Base-by-base conservation (phyloP, 257 asterid genomes). In the Orobanche coerulescens region DNA sequence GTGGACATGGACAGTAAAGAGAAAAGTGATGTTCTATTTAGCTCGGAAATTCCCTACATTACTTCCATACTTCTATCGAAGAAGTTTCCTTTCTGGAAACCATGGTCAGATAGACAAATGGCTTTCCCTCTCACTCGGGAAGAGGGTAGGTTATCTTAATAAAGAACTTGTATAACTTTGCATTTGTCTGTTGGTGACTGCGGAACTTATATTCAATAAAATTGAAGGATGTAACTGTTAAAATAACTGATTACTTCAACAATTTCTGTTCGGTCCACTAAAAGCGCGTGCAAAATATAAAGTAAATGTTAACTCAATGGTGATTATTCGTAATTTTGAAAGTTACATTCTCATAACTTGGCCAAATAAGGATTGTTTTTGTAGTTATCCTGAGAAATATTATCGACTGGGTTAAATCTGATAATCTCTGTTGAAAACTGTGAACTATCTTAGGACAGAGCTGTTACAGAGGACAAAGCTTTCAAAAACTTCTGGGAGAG, bases 41-140 rank as follows among this genome's bases (percentile, higher is more conserved):
- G 95, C 94, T 65, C 83, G 83, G 59, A 88, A 83, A 68, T 82
- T 81, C 69, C 97, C 94, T 30, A 75, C 66, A 61, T 73, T 89
- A 42, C 98, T 88, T 68, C 72, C 86, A 28, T 84, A 64, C 64
- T 78, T 86, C 66, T 92, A 86, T 14, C 78, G 76, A 14, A 79
- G 81, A 81, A 83, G 79, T 75, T 88, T 92, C 79, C 90, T 88
- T 31, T 86, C 95, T 57, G 96, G 98, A 61, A 73, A 78, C 65
- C 83, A 72, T 76, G 97, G 81, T 39, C 82, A 54, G 64, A 71
- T 92, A 12, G 95, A 92, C 48, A 63, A 72, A 63, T 76, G 77
- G 89, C 82, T 88, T 47, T 81, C 83, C 12, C 51, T 81, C 75
- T 79, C 94, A 31, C 93, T 84, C 13, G 94, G 79, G 55, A 73